These are phyloP conservation scores for Stenogyne calaminthoides DNA, from an alignment of 305 asterid genomes.

Conservation along the genomic window DNA sequence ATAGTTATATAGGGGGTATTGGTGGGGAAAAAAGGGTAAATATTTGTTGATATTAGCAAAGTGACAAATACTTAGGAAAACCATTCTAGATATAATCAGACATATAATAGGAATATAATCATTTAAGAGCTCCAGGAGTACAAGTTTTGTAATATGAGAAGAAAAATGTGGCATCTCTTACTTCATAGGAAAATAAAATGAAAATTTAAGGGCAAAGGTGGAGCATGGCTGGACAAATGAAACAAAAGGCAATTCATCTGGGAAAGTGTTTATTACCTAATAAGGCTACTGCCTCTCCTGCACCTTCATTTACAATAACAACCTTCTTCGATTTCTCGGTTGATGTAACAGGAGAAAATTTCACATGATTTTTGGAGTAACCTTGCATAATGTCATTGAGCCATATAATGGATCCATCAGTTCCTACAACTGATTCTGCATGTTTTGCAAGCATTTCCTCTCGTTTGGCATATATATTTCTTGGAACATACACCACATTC, in stretches of 20 bases:
- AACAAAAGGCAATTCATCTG: neutral
- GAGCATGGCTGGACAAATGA: neutral
- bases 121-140: neutral
- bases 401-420: slow-evolving; percentile 47
- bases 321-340: slow-evolving; percentile 46
- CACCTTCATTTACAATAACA: slow-evolving; percentile 78
- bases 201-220: neutral
- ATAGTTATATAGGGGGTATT: too few species aligned
- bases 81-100: too few species aligned
- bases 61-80: too few species aligned
- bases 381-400: slow-evolving; percentile 49
- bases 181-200: neutral
- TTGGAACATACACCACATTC: slow-evolving; percentile 68
- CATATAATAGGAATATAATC: neutral
- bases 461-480: slow-evolving; percentile 75
- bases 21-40: too few species aligned
- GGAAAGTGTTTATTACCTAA: slow-evolving; percentile 47
- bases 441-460: slow-evolving; percentile 77
- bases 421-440: slow-evolving; percentile 57
- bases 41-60: too few species aligned
- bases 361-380: slow-evolving; percentile 34
- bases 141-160: slow-evolving; percentile 14
- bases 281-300: slow-evolving; percentile 78
- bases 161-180: neutral
- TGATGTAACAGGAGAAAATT: slow-evolving; percentile 12